A percentile compares a stretch with the other conserved stretches of the same genome.
phyloP scores from a whole-genome alignment of 768 basidiomycete genomes.

The Trametes cubensis region DNA sequence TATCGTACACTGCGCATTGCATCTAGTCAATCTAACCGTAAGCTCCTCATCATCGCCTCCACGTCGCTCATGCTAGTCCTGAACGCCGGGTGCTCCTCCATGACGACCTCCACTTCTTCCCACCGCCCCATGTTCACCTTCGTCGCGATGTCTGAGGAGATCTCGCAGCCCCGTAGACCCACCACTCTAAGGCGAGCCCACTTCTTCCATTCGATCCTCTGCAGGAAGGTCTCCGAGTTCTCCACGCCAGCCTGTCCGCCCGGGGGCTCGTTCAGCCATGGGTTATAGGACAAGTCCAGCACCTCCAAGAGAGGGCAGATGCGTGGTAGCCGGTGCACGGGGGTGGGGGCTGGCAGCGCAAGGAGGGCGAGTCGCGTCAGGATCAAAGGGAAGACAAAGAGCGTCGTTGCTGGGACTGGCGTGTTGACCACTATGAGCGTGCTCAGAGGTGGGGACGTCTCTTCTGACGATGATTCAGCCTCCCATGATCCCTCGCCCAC shows the following conservation, averaged over 20 bases:
- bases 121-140: conserved; percentile 64
- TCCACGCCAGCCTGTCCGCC: conserved; percentile 19
- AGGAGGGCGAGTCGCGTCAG: conserved; percentile 65
- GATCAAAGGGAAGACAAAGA: conserved; percentile 62
- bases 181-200: conserved; percentile 57
- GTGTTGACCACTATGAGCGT: conserved; percentile 56
- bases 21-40: background rate
- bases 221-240: conserved; percentile 43
- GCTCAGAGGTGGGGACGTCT: conserved; percentile 36
- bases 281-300: conserved; percentile 71
- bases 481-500: conserved; percentile 18
- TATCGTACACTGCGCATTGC: background rate
- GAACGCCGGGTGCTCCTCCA: conserved; percentile 16
- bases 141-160: conserved; percentile 45
- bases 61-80: conserved; percentile 10
- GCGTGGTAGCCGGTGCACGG: conserved; percentile 59
- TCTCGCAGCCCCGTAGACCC: conserved; percentile 56
- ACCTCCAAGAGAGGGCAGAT: conserved; percentile 63
- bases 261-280: conserved; percentile 40
- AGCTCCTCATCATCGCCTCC: conserved; percentile 19
- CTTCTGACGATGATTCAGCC: conserved; percentile 22
- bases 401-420: conserved; percentile 44
- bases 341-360: conserved; percentile 48
- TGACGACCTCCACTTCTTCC: conserved; percentile 60
- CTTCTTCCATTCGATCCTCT: conserved; percentile 59